Base-by-base conservation (phyloP, 2,329 filamentous ascomycete genomes). In the Parastagonospora nodorum region DNA sequence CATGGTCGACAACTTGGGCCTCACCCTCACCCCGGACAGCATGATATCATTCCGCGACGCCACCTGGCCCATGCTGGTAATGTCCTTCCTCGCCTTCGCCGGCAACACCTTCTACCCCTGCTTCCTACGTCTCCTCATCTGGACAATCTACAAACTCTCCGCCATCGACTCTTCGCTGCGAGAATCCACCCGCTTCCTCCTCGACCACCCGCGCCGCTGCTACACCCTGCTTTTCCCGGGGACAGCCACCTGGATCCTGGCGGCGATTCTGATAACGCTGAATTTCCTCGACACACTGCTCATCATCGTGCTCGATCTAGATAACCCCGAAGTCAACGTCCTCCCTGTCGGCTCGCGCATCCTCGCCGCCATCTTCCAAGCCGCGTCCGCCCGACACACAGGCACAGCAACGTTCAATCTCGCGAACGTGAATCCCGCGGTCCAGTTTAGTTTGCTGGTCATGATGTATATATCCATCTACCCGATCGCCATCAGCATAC, bases 401-500 rank as follows among this genome's bases (percentile, higher is more conserved):
- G 37, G 37, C 3, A 39, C 37, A 12, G 16, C 37, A 11, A 11
- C 37, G 8, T 39, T 39, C 19, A 39, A 39, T 16, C 19, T 39
- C 8, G 37, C 37, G 15, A 39, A 39, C 11, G 37, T 39, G 15
- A 39, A 39, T n/a, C 37, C 37, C 27, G 37, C 37, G 16, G 37
- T 39, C 9, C 37, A 39, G 19, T 39, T 39, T 9, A 39, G 37
- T 19, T n/a, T 39, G 16, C 37, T 39, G 9, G 37, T 39, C 19
- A 39, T 39, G 37, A 39, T 39, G 37, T 39, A 39, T 8, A 39
- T 39, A 9, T 39, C 37, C 19, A 39, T 39, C 37, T 39, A 39
- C 27, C 37, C 37, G 7, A 39, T 39, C 8, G 37, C 37, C 5
- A 39, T 39, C 16, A 39, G 37, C 19, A 39, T 39, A 9, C 37